Base-by-base conservation (phyloP, 306 rosid species). In the Prunus kanzakura region DNA sequence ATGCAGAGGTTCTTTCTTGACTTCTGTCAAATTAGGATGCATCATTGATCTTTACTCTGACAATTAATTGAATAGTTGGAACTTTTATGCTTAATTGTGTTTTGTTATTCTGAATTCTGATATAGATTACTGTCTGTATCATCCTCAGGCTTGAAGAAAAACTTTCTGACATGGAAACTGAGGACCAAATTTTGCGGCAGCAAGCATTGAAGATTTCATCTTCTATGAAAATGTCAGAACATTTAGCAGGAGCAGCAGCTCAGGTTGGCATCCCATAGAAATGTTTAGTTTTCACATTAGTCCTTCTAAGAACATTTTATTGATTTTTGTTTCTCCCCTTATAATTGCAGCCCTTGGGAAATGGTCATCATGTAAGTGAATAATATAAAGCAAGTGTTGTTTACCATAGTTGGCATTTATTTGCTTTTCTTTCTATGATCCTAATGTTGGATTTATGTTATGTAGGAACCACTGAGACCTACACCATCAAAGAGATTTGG, bases 141-240 rank as follows among this genome's bases (percentile, higher is more conserved):
- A 11, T 80, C 65, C 51, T n/a, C 84, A 95, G 99, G 85, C 90
- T 95, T 60, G 92, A 90, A 85, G 99, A 95, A 87, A 92, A 89
- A 82, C 69, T 90, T 15, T 88, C 93, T 66, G 93, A 95, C 86
- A 81, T 89, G 88, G 96, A 92, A 87, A 79, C 91, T 8, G 96
- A 90, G 89, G 96, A 91, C 81, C 97, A 76, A 76, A 75, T 92
- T 74, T 81, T 90, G 67, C 88, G 93, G 75, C 89, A 90, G 83
- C 92, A 95, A 78, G 46, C 97, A 63, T 77, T 92, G 71, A 71
- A 68, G 78, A 83, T 72, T 67, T 91, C 97, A 74, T 56, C 96
- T 72, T 84, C 96, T 20, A 85, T 35, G 74, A 86, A 80, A 84
- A 88, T 83, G 91, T 86, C 91, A 5, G 96, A 76, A 55, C 89